These are phyloP conservation scores for Cercis canadensis DNA, from an alignment of 306 rosid species.

Conservation along the genomic window DNA sequence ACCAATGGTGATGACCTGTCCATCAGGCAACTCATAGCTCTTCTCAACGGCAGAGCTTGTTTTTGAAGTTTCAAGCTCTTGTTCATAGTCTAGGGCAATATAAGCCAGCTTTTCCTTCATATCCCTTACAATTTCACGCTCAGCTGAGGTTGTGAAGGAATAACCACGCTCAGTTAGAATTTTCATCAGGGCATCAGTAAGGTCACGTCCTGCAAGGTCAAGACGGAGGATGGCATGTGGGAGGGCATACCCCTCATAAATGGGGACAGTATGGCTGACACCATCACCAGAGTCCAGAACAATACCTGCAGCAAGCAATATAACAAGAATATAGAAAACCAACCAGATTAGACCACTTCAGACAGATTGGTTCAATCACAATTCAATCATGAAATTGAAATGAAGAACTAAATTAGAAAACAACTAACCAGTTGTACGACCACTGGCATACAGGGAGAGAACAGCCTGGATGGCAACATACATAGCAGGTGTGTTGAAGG, in stretches of 20 bases:
- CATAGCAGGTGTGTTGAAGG: slow-evolving; percentile 91
- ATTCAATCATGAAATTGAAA: slow-evolving; percentile 1
- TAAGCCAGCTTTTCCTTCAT: slow-evolving; percentile 91
- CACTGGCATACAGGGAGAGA: slow-evolving; percentile 87
- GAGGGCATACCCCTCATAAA: slow-evolving; percentile 84
- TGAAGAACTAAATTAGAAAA: slow-evolving; percentile 3
- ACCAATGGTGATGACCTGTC: slow-evolving; percentile 87
- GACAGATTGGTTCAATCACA: not conserved
- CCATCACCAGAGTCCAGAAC: slow-evolving; percentile 90
- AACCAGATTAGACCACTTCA: slow-evolving; percentile 3
- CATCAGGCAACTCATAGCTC: slow-evolving; percentile 85
- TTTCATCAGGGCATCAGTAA: slow-evolving; percentile 86
- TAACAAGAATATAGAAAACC: not conserved
- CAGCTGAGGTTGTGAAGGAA: slow-evolving; percentile 88
- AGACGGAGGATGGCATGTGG: slow-evolving; percentile 91
- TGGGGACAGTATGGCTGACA: slow-evolving; percentile 88
- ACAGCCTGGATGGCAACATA: slow-evolving; percentile 94
- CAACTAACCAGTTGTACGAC: slow-evolving; percentile 87
- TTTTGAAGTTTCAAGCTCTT: slow-evolving; percentile 82
- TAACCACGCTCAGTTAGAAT: slow-evolving; percentile 88
- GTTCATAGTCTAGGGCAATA: slow-evolving; percentile 85
- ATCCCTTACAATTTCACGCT: slow-evolving; percentile 89
- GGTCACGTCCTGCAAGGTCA: slow-evolving; percentile 90
- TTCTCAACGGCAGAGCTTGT: slow-evolving; percentile 82
- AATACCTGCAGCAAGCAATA: slow-evolving; percentile 59